Conservation (phyloP, 108 stramenopile species). For the Stephanodiscus triporus region DNA sequence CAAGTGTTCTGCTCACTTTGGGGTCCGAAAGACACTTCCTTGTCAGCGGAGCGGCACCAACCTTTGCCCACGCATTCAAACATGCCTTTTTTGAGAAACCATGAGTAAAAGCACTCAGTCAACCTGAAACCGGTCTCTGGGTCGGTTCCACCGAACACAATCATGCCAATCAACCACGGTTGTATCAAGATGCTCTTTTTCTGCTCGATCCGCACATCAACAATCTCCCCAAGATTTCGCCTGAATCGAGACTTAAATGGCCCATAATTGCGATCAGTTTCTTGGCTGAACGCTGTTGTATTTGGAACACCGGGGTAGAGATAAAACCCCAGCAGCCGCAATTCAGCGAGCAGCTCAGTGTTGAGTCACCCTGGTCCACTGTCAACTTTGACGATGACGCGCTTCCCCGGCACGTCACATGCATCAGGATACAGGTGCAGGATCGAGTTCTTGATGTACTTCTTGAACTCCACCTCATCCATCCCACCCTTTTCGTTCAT, state of each 20-base stretch:
- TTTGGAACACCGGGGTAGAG: slow-evolving; percentile 24
- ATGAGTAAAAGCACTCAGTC: no score
- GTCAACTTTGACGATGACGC: slow-evolving; percentile 27
- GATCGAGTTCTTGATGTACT: slow-evolving; percentile 20
- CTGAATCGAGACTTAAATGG: slow-evolving; percentile 20
- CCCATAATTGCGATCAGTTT: slow-evolving; percentile 25
- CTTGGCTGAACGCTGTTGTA: slow-evolving; percentile 21
- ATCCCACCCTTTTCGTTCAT: slow-evolving; percentile 32
- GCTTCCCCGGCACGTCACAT: slow-evolving; percentile 14
- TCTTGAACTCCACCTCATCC: slow-evolving; percentile 14
- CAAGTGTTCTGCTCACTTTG: no score
- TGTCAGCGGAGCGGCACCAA: no score
- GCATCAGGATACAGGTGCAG: slow-evolving; percentile 31
- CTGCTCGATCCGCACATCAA: no score
- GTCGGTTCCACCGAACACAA: no score
- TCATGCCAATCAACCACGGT: no score
- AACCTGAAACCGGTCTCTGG: no score
- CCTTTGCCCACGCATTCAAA: no score
- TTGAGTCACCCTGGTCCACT: slow-evolving; percentile 35
- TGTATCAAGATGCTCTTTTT: no score
- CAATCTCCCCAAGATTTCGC: background rate
- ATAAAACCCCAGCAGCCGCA: slow-evolving; percentile 13
- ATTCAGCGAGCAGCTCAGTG: slow-evolving; percentile 3
- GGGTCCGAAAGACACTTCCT: no score
- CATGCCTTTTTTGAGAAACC: no score